Evolutionary conservation across 129 eudicot genomes (phyloP), one percentile per base, ranked within the genome.

Genomic region (Flaveria trinervia): DNA sequence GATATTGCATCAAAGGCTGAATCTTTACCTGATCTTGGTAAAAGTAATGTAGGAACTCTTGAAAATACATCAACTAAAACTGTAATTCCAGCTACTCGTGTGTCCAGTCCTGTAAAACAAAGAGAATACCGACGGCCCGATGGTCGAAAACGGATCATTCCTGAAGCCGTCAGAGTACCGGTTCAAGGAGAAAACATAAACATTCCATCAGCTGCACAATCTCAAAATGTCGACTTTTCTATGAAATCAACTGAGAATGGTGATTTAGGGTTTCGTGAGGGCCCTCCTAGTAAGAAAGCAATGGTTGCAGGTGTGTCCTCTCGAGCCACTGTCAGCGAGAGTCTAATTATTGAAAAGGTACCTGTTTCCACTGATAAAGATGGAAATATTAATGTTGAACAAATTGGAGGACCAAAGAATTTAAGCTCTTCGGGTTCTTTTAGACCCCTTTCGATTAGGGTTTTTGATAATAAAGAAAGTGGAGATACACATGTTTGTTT

Each of bases 101-200:
- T 82, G 60, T 83, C 93, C 13, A 91, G 89, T 82, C 99, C 97
- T 6, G 97, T 95, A 52, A 95, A 89, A 85, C 99, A 95, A 77
- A 85, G 90, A 84, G 99, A 92, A 76, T 95, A 95, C 67, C 90
- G 99, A 20, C 92, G 97, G 3, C 88, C 99, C 0, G 97, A 95
- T 85, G 99, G 99, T 5, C 86, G 99, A 52, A 95, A 92, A 82
- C 87, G 99, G 82, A 95, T 95, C 72, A 89, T 95, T 69, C 99
- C 99, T 14, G 97, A 95, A 86, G 89, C 97, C 39, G 96, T 95
- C 60, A 88, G 98, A 50, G 88, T 77, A 45, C 91, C 97, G 50
- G 77, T 83, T 70, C 90, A 85, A 61, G 89, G 85, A 57, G 94
- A 86, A 48, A 85, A 81, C 65, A 49, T 83, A 14, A 73, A 59